Evolutionary conservation across 768 basidiomycete genomes (phyloP), one percentile per base, ranked within the genome.

Genomic region (Dentipellis fragilis): DNA sequence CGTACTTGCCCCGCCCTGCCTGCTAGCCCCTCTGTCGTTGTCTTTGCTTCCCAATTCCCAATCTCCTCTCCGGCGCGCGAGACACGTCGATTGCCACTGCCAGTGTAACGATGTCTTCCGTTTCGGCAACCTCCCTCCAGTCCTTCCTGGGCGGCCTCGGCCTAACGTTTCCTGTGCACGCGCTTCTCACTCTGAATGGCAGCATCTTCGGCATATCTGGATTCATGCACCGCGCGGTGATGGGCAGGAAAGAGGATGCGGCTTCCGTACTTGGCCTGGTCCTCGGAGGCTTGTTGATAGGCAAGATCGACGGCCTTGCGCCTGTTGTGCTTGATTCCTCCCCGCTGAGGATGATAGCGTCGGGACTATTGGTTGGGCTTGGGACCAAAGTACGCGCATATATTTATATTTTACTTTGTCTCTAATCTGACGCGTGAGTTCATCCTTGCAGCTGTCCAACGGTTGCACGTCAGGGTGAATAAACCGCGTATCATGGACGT

Each of bases 391-490:
- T 62, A 10, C n/a, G 61, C 48, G 2, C 14, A 11, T 0, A 3
- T 39, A 6, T 4, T 19, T 2, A n/a, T 35, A 23, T 46, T 9
- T 40, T 29, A 36, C 19, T 16, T 35, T 17, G 42, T 19, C 11
- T 35, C 38, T 29, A 7, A 53, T 46, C 49, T 35, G 40, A 7
- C 19, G 7, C 4, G 29, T 29, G 29, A 29, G 6, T 29, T 6
- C 21, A 14, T 10, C 19, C 37, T 40, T 23, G 48, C 39, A 78
- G 82, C 64, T 84, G 52, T 71, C 76, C 14, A 81, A 80, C 56
- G 83, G 83, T 21, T 85, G 83, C 64, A 84, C 83, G 10, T 84
- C 83, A 16, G 83, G 82, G 81, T 83, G 65, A 21, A 9, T 49
- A 52, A 21, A 35, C 10, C 37, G 29, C 45, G 36, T 2, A 36